Percentiles rank a stretch among this genome's conserved stretches.
Conservation (phyloP, 2,329 filamentous ascomycete species). For the Apiospora aurea region DNA sequence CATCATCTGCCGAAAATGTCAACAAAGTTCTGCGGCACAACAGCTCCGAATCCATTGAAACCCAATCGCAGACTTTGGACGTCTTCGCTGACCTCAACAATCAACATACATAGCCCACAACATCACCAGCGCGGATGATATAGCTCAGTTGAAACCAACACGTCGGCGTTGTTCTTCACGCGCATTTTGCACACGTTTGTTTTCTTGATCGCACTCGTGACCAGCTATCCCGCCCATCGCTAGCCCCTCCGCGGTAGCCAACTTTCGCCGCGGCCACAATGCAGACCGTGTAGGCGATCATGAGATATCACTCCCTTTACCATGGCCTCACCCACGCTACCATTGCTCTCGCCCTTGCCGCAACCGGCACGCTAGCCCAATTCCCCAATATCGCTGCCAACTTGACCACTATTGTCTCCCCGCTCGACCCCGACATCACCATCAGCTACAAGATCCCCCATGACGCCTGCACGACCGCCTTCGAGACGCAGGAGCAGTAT, state of each 20-base stretch:
- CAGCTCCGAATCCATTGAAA: neutral
- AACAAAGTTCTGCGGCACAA: slow-evolving; percentile 11
- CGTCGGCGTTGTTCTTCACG: neutral
- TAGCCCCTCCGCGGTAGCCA: neutral
- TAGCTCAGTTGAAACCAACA: neutral
- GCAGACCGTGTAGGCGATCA: neutral
- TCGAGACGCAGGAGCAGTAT: slow-evolving; percentile 48
- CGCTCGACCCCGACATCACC: slow-evolving; percentile 44
- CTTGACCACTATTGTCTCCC: slow-evolving; percentile 49
- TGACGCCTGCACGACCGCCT: slow-evolving; percentile 53
- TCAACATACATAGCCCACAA: neutral
- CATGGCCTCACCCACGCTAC: neutral
- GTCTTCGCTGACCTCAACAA: neutral
- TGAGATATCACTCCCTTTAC: neutral
- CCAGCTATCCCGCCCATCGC: neutral
- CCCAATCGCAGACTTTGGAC: neutral
- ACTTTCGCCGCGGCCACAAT: neutral
- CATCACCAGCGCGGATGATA: neutral
- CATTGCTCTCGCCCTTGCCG: slow-evolving; percentile 47
- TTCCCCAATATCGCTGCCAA: slow-evolving; percentile 39
- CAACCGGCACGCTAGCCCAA: slow-evolving; percentile 40
- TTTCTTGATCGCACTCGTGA: neutral
- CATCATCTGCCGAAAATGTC: slow-evolving; percentile 2
- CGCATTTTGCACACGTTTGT: neutral
- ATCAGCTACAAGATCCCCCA: slow-evolving; percentile 56